Conservation (phyloP, 1,284 basidiomycete species). For the Pisolithus thermaeus region DNA sequence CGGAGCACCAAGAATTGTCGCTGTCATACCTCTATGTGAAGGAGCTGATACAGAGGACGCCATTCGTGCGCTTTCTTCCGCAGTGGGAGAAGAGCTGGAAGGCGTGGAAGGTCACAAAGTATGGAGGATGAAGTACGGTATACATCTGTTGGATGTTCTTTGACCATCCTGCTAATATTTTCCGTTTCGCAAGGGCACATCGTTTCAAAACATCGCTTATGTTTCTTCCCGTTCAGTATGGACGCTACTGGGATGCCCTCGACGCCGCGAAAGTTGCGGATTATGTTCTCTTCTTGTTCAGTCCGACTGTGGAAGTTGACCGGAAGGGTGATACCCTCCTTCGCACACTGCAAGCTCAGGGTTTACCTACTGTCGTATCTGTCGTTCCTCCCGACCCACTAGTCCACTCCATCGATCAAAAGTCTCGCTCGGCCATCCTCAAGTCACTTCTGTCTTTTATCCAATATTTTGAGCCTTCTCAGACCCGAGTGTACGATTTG, state of each 20-base stretch:
- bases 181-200: slow-evolving; percentile 49
- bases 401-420: slow-evolving; percentile 43
- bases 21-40: slow-evolving; percentile 69
- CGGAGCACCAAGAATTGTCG: slow-evolving; percentile 75
- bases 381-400: slow-evolving; percentile 46
- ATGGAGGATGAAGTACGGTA: slow-evolving; percentile 62
- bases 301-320: slow-evolving; percentile 78
- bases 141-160: background rate
- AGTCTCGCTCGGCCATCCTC: slow-evolving; percentile 59
- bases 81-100: slow-evolving; percentile 50
- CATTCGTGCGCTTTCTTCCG: slow-evolving; percentile 57
- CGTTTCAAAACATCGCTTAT: slow-evolving; percentile 89
- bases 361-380: slow-evolving; percentile 70
- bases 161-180: slow-evolving; percentile 3
- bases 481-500: slow-evolving; percentile 62
- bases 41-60: slow-evolving; percentile 56
- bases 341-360: slow-evolving; percentile 81
- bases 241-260: slow-evolving; percentile 71
- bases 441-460: slow-evolving; percentile 91
- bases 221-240: slow-evolving; percentile 72
- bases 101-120: slow-evolving; percentile 28
- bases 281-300: slow-evolving; percentile 85
- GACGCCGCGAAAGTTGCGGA: slow-evolving; percentile 89
- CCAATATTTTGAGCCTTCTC: slow-evolving; percentile 91
- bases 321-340: slow-evolving; percentile 86